phyloP scores from a whole-genome alignment of 768 basidiomycete genomes.

The Obba rivulosa region DNA sequence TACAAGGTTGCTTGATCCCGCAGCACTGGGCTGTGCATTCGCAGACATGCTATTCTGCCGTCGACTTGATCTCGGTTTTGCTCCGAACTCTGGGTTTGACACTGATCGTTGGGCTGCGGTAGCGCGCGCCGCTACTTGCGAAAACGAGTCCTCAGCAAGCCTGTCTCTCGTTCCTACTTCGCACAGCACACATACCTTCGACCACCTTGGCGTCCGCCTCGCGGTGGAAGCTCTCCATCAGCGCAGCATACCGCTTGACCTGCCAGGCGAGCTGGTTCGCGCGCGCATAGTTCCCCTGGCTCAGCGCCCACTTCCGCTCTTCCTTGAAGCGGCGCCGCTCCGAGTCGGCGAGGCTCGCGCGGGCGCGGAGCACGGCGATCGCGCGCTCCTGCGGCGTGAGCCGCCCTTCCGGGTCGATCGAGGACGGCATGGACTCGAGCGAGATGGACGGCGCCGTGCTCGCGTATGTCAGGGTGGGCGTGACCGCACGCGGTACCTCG shows the following conservation, averaged over 20 bases:
- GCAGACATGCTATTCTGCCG: not conserved
- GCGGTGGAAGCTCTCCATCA: constrained; percentile 75
- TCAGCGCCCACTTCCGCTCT: constrained; percentile 82
- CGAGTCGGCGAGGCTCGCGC: constrained; percentile 77
- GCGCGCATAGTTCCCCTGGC: constrained; percentile 69
- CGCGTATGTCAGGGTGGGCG: constrained; percentile 22
- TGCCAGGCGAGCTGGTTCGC: constrained; percentile 81
- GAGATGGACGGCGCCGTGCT: constrained; percentile 44
- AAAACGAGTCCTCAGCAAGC: not conserved
- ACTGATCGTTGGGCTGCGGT: constrained; percentile 4
- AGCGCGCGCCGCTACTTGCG: constrained; percentile 14
- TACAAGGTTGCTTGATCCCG: not conserved
- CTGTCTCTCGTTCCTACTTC: not conserved
- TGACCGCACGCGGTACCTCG: constrained; percentile 19
- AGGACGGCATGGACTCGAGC: constrained; percentile 63
- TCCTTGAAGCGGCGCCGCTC: constrained; percentile 81
- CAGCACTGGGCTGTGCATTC: not conserved
- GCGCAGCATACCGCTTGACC: constrained; percentile 71
- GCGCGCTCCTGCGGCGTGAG: constrained; percentile 69
- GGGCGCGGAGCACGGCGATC: constrained; percentile 67
- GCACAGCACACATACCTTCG: constrained; percentile 41
- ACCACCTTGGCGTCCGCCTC: constrained; percentile 69
- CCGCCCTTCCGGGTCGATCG: constrained; percentile 50
- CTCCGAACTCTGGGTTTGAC: no score
- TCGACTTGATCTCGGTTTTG: not conserved